Evolutionary conservation across 2,329 filamentous ascomycete species (phyloP).

Genomic region (Aspergillus pseudoglaucus): DNA sequence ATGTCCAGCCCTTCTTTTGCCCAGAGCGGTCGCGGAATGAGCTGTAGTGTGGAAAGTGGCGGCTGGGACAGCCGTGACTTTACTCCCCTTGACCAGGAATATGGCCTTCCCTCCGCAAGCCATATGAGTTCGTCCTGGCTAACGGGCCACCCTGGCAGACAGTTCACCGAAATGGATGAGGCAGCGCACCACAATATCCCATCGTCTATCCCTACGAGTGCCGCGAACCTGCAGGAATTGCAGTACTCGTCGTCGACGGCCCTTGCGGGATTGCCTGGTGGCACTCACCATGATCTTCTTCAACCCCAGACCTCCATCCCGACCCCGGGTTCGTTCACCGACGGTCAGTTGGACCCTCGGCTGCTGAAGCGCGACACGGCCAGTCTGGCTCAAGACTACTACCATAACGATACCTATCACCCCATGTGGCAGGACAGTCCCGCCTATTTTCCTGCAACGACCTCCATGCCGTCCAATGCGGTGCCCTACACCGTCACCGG

Average conservation of each 20-base stretch:
- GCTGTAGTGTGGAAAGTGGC: conserved; percentile 21
- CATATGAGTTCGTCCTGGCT: conserved; percentile 47
- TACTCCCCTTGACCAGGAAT: conserved; percentile 29
- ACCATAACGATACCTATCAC: conserved; percentile 11
- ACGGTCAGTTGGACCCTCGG: conserved; percentile 37
- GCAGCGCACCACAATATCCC: conserved; percentile 49
- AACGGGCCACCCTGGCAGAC: conserved; percentile 45
- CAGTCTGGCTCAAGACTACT: conserved; percentile 10
- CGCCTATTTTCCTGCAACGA: conserved; percentile 13
- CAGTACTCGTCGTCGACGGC: conserved; percentile 25
- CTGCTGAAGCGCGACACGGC: conserved; percentile 25
- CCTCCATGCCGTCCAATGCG: conserved; percentile 10
- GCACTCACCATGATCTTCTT: conserved; percentile 38
- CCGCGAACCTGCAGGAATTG: conserved; percentile 23
- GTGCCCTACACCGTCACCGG: conserved; percentile 4
- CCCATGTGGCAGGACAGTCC: conserved; percentile 19
- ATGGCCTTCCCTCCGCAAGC: conserved; percentile 10
- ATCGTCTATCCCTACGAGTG: conserved; percentile 38
- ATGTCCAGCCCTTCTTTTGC: conserved; percentile 14
- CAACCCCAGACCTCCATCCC: conserved; percentile 24
- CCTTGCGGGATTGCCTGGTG: conserved; percentile 40
- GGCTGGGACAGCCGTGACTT: conserved; percentile 25
- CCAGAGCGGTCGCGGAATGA: conserved; percentile 15
- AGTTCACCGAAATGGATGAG: conserved; percentile 42
- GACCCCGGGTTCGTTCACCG: conserved; percentile 17